Conservation (phyloP, 169 alveolate species). For the Pseudocohnilembus persalinus region DNA sequence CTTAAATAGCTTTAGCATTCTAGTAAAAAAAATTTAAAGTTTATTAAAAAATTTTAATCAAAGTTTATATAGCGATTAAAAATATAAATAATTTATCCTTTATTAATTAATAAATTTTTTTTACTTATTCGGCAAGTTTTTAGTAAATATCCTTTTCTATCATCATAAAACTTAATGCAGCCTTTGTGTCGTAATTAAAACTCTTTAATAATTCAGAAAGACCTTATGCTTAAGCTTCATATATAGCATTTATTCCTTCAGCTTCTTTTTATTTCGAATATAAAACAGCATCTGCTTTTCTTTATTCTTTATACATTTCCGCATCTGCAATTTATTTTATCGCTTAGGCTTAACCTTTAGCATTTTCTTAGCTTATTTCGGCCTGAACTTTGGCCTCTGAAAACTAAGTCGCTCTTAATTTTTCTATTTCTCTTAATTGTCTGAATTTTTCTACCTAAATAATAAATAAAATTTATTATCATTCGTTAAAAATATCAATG, state of each 20-base stretch:
- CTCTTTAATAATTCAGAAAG: not conserved
- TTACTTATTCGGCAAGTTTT: not conserved
- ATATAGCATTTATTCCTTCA: not conserved
- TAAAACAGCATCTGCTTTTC: not conserved
- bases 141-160: not conserved
- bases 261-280: not conserved
- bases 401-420: not conserved
- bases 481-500: no score
- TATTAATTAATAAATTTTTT: no score
- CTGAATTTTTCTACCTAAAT: not conserved
- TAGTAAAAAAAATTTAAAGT: no score
- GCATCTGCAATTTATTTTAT: not conserved
- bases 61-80: no score
- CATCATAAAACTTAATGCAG: not conserved
- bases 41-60: no score
- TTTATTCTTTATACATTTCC: not conserved
- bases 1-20: not conserved
- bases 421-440: not conserved
- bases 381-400: not conserved
- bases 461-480: no score
- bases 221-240: not conserved
- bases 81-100: no score
- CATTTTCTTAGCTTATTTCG: not conserved
- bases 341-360: not conserved
- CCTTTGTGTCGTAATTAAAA: not conserved